Conservation (phyloP, 2,329 filamentous ascomycete species). For the Beauveria australis region DNA sequence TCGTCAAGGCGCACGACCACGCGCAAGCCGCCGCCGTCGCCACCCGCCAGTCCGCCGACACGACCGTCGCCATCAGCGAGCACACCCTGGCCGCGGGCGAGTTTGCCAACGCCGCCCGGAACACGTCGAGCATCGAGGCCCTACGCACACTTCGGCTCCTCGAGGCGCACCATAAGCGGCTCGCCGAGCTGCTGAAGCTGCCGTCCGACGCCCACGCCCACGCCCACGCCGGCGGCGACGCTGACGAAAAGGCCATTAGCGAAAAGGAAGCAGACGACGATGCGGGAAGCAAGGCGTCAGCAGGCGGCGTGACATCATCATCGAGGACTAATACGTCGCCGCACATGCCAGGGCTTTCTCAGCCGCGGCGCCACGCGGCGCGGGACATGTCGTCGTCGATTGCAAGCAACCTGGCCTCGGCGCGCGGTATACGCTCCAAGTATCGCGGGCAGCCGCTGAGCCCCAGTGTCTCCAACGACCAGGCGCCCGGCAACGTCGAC, state of each 20-base stretch:
- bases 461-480: conserved; percentile 65
- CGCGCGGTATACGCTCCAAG: conserved; percentile 65
- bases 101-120: conserved; percentile 74
- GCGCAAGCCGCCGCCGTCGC: conserved; percentile 76
- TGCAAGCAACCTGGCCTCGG: conserved; percentile 78
- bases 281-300: conserved; percentile 11
- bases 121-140: conserved; percentile 62
- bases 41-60: conserved; percentile 65
- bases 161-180: conserved; percentile 76
- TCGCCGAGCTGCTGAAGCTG: conserved; percentile 73
- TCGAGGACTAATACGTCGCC: conserved; percentile 19
- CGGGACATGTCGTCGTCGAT: conserved; percentile 75
- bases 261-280: conserved; percentile 12
- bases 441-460: conserved; percentile 60
- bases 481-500: conserved; percentile 62
- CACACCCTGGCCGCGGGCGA: conserved; percentile 83
- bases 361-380: conserved; percentile 44
- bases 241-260: conserved; percentile 20
- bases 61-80: conserved; percentile 75
- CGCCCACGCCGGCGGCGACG: conserved; percentile 23
- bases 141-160: conserved; percentile 76
- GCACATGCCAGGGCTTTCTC: conserved; percentile 25
- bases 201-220: conserved; percentile 40
- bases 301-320: conserved; percentile 18
- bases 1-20: conserved; percentile 72